A percentile compares a stretch with the other conserved stretches of the same genome.
These are phyloP conservation scores for Phoma sp. DNA, from an alignment of 2,329 filamentous ascomycete species.

Conservation along the genomic window DNA sequence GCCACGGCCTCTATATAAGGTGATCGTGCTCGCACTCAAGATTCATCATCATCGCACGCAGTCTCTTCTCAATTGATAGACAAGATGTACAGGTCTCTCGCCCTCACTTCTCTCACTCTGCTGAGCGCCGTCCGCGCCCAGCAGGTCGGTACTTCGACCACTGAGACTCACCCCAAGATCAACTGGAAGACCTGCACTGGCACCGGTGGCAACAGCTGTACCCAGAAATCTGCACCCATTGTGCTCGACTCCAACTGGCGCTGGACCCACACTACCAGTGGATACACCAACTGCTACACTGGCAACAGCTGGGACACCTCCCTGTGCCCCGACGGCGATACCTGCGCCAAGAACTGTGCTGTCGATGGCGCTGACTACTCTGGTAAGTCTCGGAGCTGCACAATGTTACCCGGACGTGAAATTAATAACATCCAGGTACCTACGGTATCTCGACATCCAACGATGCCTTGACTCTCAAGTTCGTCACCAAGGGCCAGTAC, in stretches of 20 bases:
- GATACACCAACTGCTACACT: conserved; percentile 58
- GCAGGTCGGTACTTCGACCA: conserved; percentile 48
- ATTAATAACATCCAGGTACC: conserved; percentile 31
- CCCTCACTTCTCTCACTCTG: conserved; percentile 49
- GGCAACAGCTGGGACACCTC: conserved; percentile 53
- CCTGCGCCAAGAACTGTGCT: conserved; percentile 51
- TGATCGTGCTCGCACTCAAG: conserved; percentile 7
- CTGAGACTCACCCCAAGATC: conserved; percentile 52
- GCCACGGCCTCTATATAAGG: conserved; percentile 35
- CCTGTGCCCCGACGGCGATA: conserved; percentile 47
- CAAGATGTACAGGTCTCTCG: conserved; percentile 49
- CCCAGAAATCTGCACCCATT: conserved; percentile 44
- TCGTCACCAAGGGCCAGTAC: conserved; percentile 60
- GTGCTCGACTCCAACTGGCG: conserved; percentile 59
- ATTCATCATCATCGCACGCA: conserved; percentile 34
- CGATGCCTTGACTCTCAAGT: conserved; percentile 61
- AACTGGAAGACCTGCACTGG: conserved; percentile 50
- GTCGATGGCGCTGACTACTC: conserved; percentile 53
- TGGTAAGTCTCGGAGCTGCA: conserved; percentile 22
- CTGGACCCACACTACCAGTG: conserved; percentile 54
- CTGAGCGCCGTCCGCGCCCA: conserved; percentile 50
- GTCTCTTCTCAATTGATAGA: conserved; percentile 33
- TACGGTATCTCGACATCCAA: conserved; percentile 60
- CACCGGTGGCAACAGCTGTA: conserved; percentile 48
- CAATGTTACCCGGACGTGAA: not conserved